A percentile compares a stretch with the other conserved stretches of the same genome.
Evolutionary conservation across 257 asterid species (phyloP).

Genomic region (Solanum clarkiae): DNA sequence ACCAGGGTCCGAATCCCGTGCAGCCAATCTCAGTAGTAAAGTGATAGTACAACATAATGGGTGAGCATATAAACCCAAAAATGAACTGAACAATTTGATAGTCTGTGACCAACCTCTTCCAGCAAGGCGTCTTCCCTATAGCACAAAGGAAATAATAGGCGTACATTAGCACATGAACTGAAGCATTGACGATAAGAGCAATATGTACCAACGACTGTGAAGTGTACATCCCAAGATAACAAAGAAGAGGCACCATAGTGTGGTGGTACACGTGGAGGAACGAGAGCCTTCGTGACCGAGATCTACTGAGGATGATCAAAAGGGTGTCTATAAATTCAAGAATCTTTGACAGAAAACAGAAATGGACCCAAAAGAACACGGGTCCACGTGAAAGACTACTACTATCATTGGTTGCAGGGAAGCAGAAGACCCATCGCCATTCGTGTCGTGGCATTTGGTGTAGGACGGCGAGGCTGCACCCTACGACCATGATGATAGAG

Average conservation of each 20-base stretch:
- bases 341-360: constrained; percentile 60
- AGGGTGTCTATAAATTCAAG: constrained; percentile 69
- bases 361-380: constrained; percentile 72
- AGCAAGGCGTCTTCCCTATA: constrained; percentile 49
- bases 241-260: constrained; percentile 61
- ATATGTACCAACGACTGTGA: constrained; percentile 63
- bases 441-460: constrained; percentile 42
- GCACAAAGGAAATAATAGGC: constrained; percentile 55
- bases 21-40: constrained; percentile 48
- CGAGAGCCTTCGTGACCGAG: constrained; percentile 49
- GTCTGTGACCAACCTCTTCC: constrained; percentile 73
- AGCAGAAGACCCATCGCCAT: constrained; percentile 59
- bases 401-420: constrained; percentile 24
- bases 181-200: constrained; percentile 64
- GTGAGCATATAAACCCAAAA: constrained; percentile 54
- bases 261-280: constrained; percentile 96
- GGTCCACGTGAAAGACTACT: constrained; percentile 47
- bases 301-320: constrained; percentile 38
- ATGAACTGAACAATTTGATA: constrained; percentile 70
- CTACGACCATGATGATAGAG: constrained; percentile 59
- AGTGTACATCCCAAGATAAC: constrained; percentile 42
- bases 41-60: constrained; percentile 56
- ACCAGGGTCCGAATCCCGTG: constrained; percentile 71
- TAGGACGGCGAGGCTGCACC: constrained; percentile 51
- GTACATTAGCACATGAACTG: constrained; percentile 83